Percentiles rank a stretch among this genome's conserved stretches.
phyloP scores from a whole-genome alignment of 2,329 filamentous ascomycete species.

The Monosporascus sp. region DNA sequence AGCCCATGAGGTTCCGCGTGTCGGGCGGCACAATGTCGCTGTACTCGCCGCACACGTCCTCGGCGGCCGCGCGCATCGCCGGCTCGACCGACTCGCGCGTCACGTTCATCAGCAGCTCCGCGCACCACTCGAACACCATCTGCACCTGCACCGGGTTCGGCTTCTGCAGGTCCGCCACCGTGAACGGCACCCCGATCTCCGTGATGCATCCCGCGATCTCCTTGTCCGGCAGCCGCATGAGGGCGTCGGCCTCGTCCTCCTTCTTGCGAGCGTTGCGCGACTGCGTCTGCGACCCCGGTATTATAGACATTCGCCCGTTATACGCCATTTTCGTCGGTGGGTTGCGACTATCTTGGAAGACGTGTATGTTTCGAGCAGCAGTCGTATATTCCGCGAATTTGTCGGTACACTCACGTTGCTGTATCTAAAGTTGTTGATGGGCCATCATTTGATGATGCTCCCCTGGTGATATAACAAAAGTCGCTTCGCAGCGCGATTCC shows the following conservation, averaged over 20 bases:
- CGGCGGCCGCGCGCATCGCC: slow-evolving; percentile 86
- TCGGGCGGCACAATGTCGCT: slow-evolving; percentile 81
- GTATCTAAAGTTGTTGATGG: too few relatives aligned
- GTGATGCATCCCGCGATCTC: slow-evolving; percentile 97
- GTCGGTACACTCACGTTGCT: too few relatives aligned
- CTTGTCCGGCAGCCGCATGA: slow-evolving; percentile 56
- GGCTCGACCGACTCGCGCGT: slow-evolving; percentile 92
- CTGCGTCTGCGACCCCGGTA: slow-evolving; percentile 47
- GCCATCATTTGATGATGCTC: too few relatives aligned
- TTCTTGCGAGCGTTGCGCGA: slow-evolving; percentile 49
- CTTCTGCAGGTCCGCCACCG: slow-evolving; percentile 80
- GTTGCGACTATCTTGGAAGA: neutral
- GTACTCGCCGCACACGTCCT: slow-evolving; percentile 80
- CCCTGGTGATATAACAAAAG: too few relatives aligned
- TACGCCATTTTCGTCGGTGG: slow-evolving; percentile 43
- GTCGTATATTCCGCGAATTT: too few relatives aligned
- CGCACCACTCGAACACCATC: slow-evolving; percentile 97
- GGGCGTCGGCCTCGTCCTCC: slow-evolving; percentile 53
- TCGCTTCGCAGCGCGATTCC: too few relatives aligned
- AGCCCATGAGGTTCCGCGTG: slow-evolving; percentile 91
- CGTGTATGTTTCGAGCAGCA: neutral
- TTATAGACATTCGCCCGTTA: slow-evolving; percentile 57
- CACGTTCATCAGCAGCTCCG: slow-evolving; percentile 86
- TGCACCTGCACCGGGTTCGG: slow-evolving; percentile 93
- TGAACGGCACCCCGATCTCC: slow-evolving; percentile 90